Evolutionary conservation across 164 flowering plant species (phyloP).

Genomic region (Berberis vulgaris): DNA sequence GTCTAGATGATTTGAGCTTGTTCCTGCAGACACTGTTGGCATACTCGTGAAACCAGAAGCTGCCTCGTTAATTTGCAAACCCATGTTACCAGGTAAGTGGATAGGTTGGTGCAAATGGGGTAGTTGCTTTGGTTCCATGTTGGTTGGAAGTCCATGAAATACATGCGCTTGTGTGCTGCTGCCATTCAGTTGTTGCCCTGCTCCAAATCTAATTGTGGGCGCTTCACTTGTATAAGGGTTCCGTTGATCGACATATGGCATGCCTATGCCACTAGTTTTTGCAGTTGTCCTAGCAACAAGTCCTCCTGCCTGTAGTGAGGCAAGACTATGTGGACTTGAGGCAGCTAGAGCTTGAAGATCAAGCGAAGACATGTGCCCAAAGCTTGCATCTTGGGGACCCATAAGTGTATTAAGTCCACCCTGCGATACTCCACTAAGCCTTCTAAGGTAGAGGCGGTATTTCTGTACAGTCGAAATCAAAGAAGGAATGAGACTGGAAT

Average conservation of each 20-base stretch:
- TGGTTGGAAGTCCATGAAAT: slow-evolving; percentile 73
- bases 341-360: slow-evolving; percentile 71
- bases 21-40: slow-evolving; percentile 8
- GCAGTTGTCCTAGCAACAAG: slow-evolving; percentile 31
- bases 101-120: slow-evolving; percentile 45
- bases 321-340: slow-evolving; percentile 64
- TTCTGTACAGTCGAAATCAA: slow-evolving; percentile 40
- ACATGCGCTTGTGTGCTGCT: slow-evolving; percentile 42
- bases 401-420: slow-evolving; percentile 40
- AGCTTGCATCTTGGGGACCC: slow-evolving; percentile 41
- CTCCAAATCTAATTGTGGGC: slow-evolving; percentile 44
- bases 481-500: background rate
- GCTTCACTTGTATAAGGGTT: slow-evolving; percentile 56
- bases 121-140: slow-evolving; percentile 63
- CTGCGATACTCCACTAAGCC: slow-evolving; percentile 61
- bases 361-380: slow-evolving; percentile 44
- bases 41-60: background rate
- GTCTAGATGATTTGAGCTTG: slow-evolving; percentile 9
- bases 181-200: slow-evolving; percentile 35
- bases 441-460: slow-evolving; percentile 77
- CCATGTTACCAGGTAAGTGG: slow-evolving; percentile 35
- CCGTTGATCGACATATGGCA: slow-evolving; percentile 58
- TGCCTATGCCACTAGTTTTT: slow-evolving; percentile 25
- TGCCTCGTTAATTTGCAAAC: slow-evolving; percentile 24
- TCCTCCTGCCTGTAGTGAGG: slow-evolving; percentile 64